Evolutionary conservation across 1,284 basidiomycete species (phyloP).

Genomic region (Leccinum fuscescens): DNA sequence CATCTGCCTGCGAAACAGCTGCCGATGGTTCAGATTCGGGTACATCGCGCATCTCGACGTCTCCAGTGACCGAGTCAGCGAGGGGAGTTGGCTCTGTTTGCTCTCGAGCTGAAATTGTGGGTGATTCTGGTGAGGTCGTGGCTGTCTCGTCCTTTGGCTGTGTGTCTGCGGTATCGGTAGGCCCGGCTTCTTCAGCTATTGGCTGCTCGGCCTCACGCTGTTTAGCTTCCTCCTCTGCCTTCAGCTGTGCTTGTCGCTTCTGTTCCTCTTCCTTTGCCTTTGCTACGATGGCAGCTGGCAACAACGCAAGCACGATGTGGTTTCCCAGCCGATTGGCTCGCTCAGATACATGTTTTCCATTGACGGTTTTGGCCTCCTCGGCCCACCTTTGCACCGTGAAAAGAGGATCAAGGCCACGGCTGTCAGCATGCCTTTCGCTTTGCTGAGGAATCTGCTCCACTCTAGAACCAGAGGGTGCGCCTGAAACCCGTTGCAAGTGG

Average conservation of each 20-base stretch:
- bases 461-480: conserved; percentile 52
- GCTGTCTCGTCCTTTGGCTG: conserved; percentile 19
- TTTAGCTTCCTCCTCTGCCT: conserved; percentile 38
- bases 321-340: conserved; percentile 69
- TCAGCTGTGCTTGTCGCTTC: conserved; percentile 44
- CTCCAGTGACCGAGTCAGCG: conserved; percentile 17
- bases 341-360: conserved; percentile 69
- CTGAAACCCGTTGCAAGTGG: conserved; percentile 46
- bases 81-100: conserved; percentile 13
- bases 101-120: conserved; percentile 9
- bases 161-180: conserved; percentile 16
- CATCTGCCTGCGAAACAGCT: conserved; percentile 19
- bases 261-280: conserved; percentile 57
- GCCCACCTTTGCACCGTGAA: conserved; percentile 88
- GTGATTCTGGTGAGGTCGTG: conserved; percentile 7
- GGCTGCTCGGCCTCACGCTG: conserved; percentile 30
- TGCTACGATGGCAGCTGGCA: conserved; percentile 73
- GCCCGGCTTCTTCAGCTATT: conserved; percentile 29
- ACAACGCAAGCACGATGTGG: conserved; percentile 75
- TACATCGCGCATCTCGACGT: conserved; percentile 31
- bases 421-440: conserved; percentile 46
- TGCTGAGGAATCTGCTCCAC: conserved; percentile 57
- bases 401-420: conserved; percentile 71
- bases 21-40: conserved; percentile 17
- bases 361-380: conserved; percentile 83